phyloP scores from a whole-genome alignment of 2,329 filamentous ascomycete species.

The Domatiomyces catenatus region DNA sequence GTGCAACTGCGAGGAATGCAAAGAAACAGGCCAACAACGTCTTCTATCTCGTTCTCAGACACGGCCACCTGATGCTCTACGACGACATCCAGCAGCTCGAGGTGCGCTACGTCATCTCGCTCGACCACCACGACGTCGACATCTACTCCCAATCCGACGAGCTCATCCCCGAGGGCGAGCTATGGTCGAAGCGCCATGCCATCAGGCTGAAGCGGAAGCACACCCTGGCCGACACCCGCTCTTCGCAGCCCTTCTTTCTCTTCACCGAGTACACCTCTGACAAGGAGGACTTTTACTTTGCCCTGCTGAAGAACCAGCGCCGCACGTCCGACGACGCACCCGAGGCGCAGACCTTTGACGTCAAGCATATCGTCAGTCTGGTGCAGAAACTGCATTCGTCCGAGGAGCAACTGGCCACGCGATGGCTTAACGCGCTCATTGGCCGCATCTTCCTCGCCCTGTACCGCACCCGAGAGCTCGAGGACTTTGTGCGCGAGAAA shows the following conservation, averaged over 20 bases:
- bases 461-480: constrained; percentile 69
- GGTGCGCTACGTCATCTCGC: constrained; percentile 86
- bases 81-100: constrained; percentile 91
- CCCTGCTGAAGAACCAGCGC: constrained; percentile 70
- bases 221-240: constrained; percentile 38
- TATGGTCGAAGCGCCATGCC: constrained; percentile 91
- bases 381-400: constrained; percentile 84
- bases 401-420: constrained; percentile 75
- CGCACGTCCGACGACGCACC: constrained; percentile 48
- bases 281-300: constrained; percentile 97
- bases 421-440: constrained; percentile 86
- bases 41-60: constrained; percentile 75
- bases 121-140: constrained; percentile 72
- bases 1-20: constrained; percentile 24
- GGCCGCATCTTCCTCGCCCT: constrained; percentile 77
- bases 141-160: constrained; percentile 65
- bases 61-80: constrained; percentile 93
- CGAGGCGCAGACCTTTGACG: constrained; percentile 59
- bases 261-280: constrained; percentile 92
- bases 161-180: constrained; percentile 69
- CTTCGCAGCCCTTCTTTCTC: constrained; percentile 74
- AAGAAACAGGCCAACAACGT: constrained; percentile 60
- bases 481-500: constrained; percentile 65
- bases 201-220: constrained; percentile 59
- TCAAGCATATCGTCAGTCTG: constrained; percentile 72